Base-by-base conservation (phyloP, 2,329 filamentous ascomycete species). In the Colletotrichum abscissum region DNA sequence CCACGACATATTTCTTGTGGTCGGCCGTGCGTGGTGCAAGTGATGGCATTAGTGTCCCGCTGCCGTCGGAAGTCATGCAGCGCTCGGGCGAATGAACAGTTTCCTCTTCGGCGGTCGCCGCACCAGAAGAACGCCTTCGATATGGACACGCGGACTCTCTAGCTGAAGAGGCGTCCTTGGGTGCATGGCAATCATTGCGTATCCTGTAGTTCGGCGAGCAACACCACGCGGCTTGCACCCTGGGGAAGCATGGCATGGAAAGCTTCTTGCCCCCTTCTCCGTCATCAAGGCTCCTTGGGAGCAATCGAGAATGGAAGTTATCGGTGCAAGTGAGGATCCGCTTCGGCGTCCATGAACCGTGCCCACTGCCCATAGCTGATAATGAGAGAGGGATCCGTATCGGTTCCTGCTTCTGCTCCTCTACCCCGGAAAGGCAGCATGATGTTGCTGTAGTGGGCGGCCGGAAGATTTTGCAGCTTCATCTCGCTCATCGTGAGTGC, bases 361-460 rank as follows among this genome's bases (percentile, higher is more conserved):
- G 67, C 55, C 22, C 26, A 65, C 42, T 26, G 56, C 26, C 42
- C 42, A 64, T 55, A 55, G 24, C 55, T 24, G 46, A 55, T 55
- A 30, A 59, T 30, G 30, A 38, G 42, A 38, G 55, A 26, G 42
- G 24, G 26, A 26, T 14, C n/a, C 38, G 38, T 28, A 35, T 24
- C 38, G 14, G 22, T 66, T 14, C 19, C 8, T 49, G 42, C 42
- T 9, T 49, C 42, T 22, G 54, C 35, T 54, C 38, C 5, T 68
- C 28, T 73, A 73, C 70, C 70, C 70, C 70, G 55, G 55, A 56
- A 57, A 65, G 42, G 42, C 70, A 38, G 56, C 56, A 65, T 52
- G 42, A 59, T 64, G 55, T 38, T 70, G 55, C 16, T 19, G 38
- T 19, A 42, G 38, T 42, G 38, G 70, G n/a, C 69, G 26, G 28